A percentile compares a stretch with the other conserved stretches of the same genome.
These are phyloP conservation scores for Ustilago shanxiensis DNA, from an alignment of 1,284 basidiomycete species.

Conservation along the genomic window DNA sequence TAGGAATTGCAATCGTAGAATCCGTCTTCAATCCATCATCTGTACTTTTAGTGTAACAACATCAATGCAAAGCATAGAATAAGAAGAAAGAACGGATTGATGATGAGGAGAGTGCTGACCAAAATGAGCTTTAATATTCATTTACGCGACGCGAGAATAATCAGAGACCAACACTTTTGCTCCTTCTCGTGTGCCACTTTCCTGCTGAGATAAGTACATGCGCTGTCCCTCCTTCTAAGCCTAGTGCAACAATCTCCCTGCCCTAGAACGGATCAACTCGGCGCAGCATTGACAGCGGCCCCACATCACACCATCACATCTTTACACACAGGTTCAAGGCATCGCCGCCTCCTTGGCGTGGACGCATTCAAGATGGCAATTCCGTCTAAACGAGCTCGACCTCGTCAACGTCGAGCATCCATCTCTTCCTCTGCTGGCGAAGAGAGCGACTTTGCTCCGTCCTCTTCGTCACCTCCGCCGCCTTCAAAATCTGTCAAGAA, in stretches of 20 bases:
- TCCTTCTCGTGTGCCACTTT: neutral
- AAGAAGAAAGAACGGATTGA: neutral
- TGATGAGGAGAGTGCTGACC: neutral
- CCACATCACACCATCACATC: constrained; percentile 1
- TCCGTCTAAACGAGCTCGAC: constrained; percentile 17
- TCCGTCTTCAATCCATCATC: constrained; percentile 3
- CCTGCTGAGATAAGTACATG: too few species aligned
- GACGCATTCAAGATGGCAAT: constrained; percentile 16
- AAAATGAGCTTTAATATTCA: neutral
- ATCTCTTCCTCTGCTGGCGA: constrained; percentile 9
- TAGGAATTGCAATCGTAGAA: neutral
- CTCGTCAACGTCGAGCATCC: constrained; percentile 9
- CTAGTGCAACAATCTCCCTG: neutral
- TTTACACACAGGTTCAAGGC: neutral
- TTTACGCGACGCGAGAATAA: constrained; percentile 16
- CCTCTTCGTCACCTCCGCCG: constrained; percentile 17
- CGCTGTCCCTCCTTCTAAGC: neutral
- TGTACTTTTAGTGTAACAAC: constrained; percentile 9
- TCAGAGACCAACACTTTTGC: constrained; percentile 16
- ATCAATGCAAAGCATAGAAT: neutral
- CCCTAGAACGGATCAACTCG: neutral
- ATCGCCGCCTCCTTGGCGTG: constrained; percentile 1
- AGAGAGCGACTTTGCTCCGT: constrained; percentile 25
- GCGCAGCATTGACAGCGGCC: neutral
- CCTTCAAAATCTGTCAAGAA: constrained; percentile 23